phyloP scores from a whole-genome alignment of 2,329 filamentous ascomycete species.

The Colletotrichum agaves region DNA sequence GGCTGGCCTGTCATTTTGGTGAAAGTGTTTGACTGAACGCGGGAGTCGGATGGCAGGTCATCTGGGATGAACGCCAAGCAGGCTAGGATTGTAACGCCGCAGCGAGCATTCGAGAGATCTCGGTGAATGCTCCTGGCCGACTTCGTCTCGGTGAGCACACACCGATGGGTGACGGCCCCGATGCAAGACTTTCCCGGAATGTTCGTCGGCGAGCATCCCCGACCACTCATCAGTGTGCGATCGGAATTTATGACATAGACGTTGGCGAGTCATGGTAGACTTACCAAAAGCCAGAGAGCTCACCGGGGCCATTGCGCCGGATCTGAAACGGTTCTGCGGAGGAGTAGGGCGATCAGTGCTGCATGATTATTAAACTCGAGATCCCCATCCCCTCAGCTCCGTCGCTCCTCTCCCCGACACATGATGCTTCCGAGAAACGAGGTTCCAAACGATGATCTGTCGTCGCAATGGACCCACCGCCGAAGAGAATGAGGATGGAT shows the following conservation, averaged over 20 bases:
- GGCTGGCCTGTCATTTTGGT: background rate
- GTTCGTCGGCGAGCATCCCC: slow-evolving; percentile 21
- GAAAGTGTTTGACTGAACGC: slow-evolving; percentile 19
- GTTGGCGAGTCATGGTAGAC: slow-evolving; percentile 5
- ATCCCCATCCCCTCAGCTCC: slow-evolving; percentile 7
- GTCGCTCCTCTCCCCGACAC: slow-evolving; percentile 32
- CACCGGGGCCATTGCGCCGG: slow-evolving; percentile 22
- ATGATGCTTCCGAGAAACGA: slow-evolving; percentile 21
- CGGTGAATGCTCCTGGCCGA: background rate
- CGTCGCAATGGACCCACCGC: slow-evolving; percentile 34
- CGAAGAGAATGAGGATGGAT: slow-evolving; percentile 37
- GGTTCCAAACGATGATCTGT: slow-evolving; percentile 4
- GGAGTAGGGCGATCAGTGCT: slow-evolving; percentile 22
- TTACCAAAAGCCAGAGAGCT: background rate
- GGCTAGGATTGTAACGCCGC: slow-evolving; percentile 1
- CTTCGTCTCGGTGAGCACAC: background rate
- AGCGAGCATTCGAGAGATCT: background rate
- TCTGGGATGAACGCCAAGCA: slow-evolving; percentile 1
- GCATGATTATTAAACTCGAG: slow-evolving; percentile 30
- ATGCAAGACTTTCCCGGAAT: background rate
- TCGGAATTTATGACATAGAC: slow-evolving; percentile 22
- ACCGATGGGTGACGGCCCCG: slow-evolving; percentile 13
- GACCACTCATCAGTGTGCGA: background rate
- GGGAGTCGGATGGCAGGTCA: slow-evolving; percentile 33
- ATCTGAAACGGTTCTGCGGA: slow-evolving; percentile 34